Base-by-base conservation (phyloP, 2,329 filamentous ascomycete genomes). In the Pyricularia pennisetigena region DNA sequence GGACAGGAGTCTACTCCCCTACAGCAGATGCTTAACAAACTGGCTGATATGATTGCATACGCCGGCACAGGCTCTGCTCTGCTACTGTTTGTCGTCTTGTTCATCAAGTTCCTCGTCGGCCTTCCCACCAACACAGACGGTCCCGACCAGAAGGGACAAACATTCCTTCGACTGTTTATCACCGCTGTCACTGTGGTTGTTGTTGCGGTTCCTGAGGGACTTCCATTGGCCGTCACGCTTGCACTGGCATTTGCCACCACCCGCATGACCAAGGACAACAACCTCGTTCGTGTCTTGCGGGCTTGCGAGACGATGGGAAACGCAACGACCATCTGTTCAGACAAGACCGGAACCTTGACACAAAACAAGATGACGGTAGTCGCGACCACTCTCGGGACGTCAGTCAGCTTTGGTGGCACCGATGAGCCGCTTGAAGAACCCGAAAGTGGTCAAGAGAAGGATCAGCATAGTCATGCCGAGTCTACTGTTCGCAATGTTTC, bases 221-320 rank as follows among this genome's bases (percentile, higher is more conserved):
- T 90, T 23, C 87, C 88, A 3, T 79, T 90, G 4, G 88, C 88
- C 66, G 88, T 91, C 12, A 90, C 88, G 1, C 80, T 90, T 4
- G 87, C 88, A 12, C 76, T 90, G 65, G 87, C 88, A 41, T 90
- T 90, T 73, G 88, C 88, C 41, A 90, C 87, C 2, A 89, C 86
- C 61, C 82, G 86, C 49, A 88, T 91, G 83, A 77, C 89, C 61
- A 89, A 88, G 73, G 88, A 90, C 76, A 89, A 90, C 78, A 90
- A 90, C 71, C 78, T 90, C 32, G 88, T 91, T n/a, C 86, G 88
- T 69, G 81, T 89, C 41, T 80, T 91, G 30, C 83, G 86, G 69
- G 88, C 88, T 69, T 90, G 88, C 74, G 88, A 91, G 76, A 89
- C 88, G 3, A 90, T 90, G 88, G 88, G 88, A 5, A 88, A 89